Conservation (phyloP, 2,329 filamentous ascomycete species). For the Venturia effusa region DNA sequence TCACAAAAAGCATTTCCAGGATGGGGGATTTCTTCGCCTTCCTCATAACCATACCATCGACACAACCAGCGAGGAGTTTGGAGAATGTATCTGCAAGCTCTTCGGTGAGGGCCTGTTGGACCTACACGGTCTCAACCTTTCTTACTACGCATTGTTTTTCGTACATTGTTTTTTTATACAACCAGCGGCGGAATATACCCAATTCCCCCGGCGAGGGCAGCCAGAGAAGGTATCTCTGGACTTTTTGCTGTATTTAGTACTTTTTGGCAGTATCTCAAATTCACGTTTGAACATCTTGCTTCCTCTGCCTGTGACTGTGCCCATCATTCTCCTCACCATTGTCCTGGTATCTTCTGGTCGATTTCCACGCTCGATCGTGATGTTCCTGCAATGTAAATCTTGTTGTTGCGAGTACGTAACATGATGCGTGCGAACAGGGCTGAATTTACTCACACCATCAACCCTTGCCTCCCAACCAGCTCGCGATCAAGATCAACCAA, state of each 20-base stretch:
- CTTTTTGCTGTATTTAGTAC: not conserved
- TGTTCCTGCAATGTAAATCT: not conserved
- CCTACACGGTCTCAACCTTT: not conserved
- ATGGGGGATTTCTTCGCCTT: not conserved
- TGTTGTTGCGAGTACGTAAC: not conserved
- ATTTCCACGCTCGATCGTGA: no score
- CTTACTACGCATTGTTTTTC: no score
- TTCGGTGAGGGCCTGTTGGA: slow-evolving; percentile 20
- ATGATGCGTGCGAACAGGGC: not conserved
- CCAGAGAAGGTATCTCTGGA: slow-evolving; percentile 6
- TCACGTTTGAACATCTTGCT: not conserved
- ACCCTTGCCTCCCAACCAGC: not conserved
- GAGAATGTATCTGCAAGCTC: slow-evolving; percentile 11
- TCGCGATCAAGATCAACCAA: no score
- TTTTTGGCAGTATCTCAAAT: not conserved
- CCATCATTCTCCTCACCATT: not conserved
- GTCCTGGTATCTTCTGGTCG: no score
- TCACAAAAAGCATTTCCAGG: not conserved
- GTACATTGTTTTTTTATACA: slow-evolving; percentile 16
- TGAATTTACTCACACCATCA: no score
- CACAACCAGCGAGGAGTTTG: slow-evolving; percentile 26
- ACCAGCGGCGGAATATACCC: slow-evolving; percentile 28
- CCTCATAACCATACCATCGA: slow-evolving; percentile 7
- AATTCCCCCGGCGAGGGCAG: slow-evolving; percentile 22
- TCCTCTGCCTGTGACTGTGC: not conserved